phyloP scores from a whole-genome alignment of 129 eudicot species.

The Kitagawia praeruptora region DNA sequence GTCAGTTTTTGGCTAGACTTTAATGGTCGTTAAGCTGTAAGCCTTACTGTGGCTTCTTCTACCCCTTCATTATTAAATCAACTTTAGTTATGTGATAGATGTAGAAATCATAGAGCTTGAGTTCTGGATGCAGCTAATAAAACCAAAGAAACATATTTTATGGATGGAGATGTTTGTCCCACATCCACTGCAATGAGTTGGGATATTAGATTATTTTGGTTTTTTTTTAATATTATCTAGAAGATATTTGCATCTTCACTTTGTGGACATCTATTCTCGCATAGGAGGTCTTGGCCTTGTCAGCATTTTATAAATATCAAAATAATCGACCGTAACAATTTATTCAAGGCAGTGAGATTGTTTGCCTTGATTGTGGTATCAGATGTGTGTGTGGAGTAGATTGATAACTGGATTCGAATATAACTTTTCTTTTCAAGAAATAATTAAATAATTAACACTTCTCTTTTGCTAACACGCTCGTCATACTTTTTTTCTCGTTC shows the following conservation, averaged over 20 bases:
- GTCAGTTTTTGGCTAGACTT: not conserved
- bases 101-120: not conserved
- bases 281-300: not conserved
- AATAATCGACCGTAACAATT: not conserved
- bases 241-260: not conserved
- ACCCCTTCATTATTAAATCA: not conserved
- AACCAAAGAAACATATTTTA: not conserved
- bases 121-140: not conserved
- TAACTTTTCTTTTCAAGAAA: not conserved
- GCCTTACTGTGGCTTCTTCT: not conserved
- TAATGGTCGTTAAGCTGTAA: not conserved
- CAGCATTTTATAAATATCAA: not conserved
- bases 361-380: not conserved
- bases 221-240: not conserved
- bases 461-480: not conserved
- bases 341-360: not conserved
- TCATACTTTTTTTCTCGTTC: not conserved
- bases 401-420: not conserved
- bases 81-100: not conserved
- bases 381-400: not conserved
- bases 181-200: not conserved
- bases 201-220: not conserved
- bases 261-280: not conserved
- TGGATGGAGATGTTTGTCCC: not conserved
- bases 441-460: not conserved